Base-by-base conservation (phyloP, 768 basidiomycete species). In the Paxillus rubicundulus region DNA sequence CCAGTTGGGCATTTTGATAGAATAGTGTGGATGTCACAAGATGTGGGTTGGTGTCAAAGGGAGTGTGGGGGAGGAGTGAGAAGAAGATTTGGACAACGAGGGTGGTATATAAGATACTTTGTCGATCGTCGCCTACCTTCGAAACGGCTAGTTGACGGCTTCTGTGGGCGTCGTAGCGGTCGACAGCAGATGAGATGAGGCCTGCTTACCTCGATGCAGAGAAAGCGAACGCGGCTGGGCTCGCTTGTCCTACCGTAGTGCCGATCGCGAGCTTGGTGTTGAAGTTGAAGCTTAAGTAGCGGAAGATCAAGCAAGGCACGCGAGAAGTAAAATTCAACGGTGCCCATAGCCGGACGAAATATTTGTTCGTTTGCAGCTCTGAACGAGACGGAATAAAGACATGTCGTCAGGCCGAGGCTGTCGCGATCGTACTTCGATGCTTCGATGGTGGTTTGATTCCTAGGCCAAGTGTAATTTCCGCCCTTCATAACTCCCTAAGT, bases 1-100 rank as follows among this genome's bases (percentile, higher is more conserved):
- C 76, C 77, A 78, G 51, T 74, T 52, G 47, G 66, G 65, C 77
- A 77, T 78, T 34, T 52, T 59, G 56, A 28, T 12, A 13, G 39
- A 48, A 41, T 21, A 6, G 24, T 6, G n/a, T 33, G 4, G 16
- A 28, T 36, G 12, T 49, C 21, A 27, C 39, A 45, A 20, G 14
- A 28, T 34, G 44, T 38, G 37, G 14, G 9, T 14, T n/a, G 34
- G 33, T 36, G 18, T 38, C 12, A n/a, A n/a, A n/a, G 9, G 27
- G 47, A 36, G 37, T 21, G 33, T 44, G 21, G 38, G 44, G 46
- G 5, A 21, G 45, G 21, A 45, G 46, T 1, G 47, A 45, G 30
- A 47, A 33, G 52, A 17, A 21, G 32, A 38, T 49, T 49, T 18
- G 2, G 43, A 28, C 5, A 21, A 21, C 42, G 40, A 37, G 18